Evolutionary conservation across 306 rosid species (phyloP), one percentile per base, ranked within the genome.

Genomic region (Malus orientalis): DNA sequence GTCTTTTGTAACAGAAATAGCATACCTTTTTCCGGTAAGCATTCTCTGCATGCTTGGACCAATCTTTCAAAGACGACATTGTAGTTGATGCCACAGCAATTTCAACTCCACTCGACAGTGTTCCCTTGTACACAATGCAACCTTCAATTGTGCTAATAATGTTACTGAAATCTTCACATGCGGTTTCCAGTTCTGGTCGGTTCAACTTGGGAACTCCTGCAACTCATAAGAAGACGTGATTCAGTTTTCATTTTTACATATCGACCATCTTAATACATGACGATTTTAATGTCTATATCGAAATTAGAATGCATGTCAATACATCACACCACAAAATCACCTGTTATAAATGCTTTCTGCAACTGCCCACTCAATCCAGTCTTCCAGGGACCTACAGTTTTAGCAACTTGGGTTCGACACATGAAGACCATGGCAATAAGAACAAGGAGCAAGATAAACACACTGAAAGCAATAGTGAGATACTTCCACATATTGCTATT

Each of bases 81-180:
- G 84, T 6, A 82, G 89, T 79, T 58, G 97, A 91, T 51, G 89
- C 88, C 79, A 96, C 99, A 53, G 96, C 97, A 78, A 96, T 96
- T 89, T 96, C 99, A 9, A 92, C 96, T 81, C 97, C 98, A 74
- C 84, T 92, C 6, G 99, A 96, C 22, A 96, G 69, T 73, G 97
- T 96, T 85, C 99, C 99, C 84, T 96, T 96, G 77, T 89, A 96
- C 33, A 89, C 65, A 29, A 73, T 92, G 80, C 86, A 80, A 55
- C 78, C 82, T 22, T 82, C 87, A 67, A 73, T 19, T 59, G 78
- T 82, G 80, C 55, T 58, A 57, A 96, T 78, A 33, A 96, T 92
- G 72, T 96, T 96, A 87, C 99, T 96, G 79, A 96, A 96, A 85
- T 91, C 98, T 69, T 96, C 99, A 83, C 99, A 96, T 16, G 99